These are phyloP conservation scores for Deuterostichococcus epilithicus DNA, from an alignment of 139 green algal species.

Conservation along the genomic window DNA sequence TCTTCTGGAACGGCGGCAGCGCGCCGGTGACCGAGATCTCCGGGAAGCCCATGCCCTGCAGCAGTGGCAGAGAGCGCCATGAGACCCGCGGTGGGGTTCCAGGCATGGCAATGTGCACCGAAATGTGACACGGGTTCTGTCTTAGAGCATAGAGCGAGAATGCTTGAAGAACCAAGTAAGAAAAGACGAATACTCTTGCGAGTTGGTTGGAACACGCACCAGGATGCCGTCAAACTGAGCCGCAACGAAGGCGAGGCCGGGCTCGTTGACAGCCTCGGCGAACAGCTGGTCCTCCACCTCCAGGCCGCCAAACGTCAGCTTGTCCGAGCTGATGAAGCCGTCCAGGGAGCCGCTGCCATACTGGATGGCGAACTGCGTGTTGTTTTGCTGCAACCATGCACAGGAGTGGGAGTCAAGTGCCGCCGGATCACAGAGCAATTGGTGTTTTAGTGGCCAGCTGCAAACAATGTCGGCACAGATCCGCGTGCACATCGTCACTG, in stretches of 20 bases:
- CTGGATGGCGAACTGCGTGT: slow-evolving; percentile 91
- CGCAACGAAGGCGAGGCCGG: slow-evolving; percentile 90
- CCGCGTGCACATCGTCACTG: too few species aligned
- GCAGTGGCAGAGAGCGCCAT: too few species aligned
- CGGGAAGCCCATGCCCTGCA: slow-evolving; percentile 88
- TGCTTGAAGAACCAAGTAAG: too few species aligned
- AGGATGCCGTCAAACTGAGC: slow-evolving; percentile 98
- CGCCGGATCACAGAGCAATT: too few species aligned
- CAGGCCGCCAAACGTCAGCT: slow-evolving; percentile 69
- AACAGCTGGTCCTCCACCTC: slow-evolving; percentile 66
- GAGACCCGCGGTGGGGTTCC: not conserved
- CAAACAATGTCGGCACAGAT: not conserved
- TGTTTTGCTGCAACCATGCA: slow-evolving; percentile 61
- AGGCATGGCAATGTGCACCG: not conserved
- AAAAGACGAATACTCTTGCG: too few species aligned
- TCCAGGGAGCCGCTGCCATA: slow-evolving; percentile 90
- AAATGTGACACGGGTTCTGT: not conserved
- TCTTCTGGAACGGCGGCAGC: slow-evolving; percentile 83
- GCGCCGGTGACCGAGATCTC: slow-evolving; percentile 83
- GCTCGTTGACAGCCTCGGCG: slow-evolving; percentile 84
- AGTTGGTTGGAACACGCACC: slow-evolving; percentile 30
- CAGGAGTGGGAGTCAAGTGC: too few species aligned
- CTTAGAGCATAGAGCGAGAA: not conserved
- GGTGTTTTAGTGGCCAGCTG: too few species aligned
- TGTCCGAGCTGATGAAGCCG: slow-evolving; percentile 87